A percentile compares a stretch with the other conserved stretches of the same genome.
These are phyloP conservation scores for Solanum hybrid DNA, from an alignment of 305 asterid genomes.

Conservation along the genomic window DNA sequence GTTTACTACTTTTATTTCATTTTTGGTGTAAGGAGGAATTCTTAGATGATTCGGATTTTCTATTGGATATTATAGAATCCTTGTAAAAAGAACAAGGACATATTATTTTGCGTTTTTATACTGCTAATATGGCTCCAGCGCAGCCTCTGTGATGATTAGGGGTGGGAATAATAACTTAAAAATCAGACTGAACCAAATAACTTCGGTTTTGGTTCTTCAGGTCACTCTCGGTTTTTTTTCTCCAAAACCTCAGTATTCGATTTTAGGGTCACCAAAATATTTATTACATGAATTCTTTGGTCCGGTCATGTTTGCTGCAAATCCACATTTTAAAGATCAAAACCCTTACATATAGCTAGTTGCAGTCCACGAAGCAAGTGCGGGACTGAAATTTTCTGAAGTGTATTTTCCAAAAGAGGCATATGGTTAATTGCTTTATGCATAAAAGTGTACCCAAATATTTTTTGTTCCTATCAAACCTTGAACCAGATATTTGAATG, in stretches of 20 bases:
- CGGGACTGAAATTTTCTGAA: not conserved
- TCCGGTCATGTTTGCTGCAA: not conserved
- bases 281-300: not conserved
- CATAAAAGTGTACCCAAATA: not conserved
- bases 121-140: not conserved
- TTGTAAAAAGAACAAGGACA: not conserved
- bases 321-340: not conserved
- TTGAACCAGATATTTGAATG: not conserved
- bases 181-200: not conserved
- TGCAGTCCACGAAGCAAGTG: not conserved
- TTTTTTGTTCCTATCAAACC: not conserved
- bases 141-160: not conserved
- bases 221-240: not conserved
- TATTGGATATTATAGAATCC: not conserved
- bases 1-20: not conserved
- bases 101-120: not conserved
- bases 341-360: not conserved
- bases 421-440: not conserved
- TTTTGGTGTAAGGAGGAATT: not conserved
- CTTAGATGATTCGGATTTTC: not conserved
- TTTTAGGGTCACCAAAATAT: not conserved
- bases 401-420: not conserved
- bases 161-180: not conserved
- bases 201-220: not conserved
- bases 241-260: not conserved